A percentile compares a stretch with the other conserved stretches of the same genome.
phyloP scores from a whole-genome alignment of 2,329 filamentous ascomycete genomes.

The Fusarium sarcochroum region DNA sequence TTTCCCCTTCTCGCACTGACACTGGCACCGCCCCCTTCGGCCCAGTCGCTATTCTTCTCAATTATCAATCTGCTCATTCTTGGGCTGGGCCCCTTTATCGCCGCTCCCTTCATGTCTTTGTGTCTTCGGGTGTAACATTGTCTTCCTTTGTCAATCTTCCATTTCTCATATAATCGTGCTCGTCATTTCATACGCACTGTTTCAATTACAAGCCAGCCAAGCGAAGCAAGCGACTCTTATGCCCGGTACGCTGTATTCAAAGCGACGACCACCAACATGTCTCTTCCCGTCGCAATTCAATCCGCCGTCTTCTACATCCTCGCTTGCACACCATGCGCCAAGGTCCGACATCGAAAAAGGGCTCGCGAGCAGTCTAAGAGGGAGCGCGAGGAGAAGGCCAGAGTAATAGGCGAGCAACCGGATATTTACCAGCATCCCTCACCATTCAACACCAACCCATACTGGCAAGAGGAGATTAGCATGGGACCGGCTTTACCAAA shows the following conservation, averaged over 20 bases:
- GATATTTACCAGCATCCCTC: conserved; percentile 83
- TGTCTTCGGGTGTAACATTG: conserved; percentile 30
- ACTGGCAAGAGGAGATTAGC: conserved; percentile 89
- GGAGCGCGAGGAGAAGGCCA: conserved; percentile 75
- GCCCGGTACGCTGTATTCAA: conserved; percentile 38
- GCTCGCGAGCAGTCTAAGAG: conserved; percentile 78
- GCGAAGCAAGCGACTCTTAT: conserved; percentile 36
- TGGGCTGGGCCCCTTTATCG: conserved; percentile 41
- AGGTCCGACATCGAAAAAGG: conserved; percentile 77
- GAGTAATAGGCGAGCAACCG: conserved; percentile 77
- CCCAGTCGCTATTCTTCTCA: conserved; percentile 2
- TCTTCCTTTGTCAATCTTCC: conserved; percentile 10
- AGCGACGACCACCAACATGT: conserved; percentile 53
- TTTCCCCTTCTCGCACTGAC: conserved; percentile 14
- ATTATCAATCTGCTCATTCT: conserved; percentile 39
- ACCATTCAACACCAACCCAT: conserved; percentile 88
- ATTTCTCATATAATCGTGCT: conserved; percentile 17
- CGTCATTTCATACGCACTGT: conserved; percentile 2
- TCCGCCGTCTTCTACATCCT: conserved; percentile 84
- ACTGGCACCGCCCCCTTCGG: conserved; percentile 3
- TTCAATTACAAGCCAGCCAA: conserved; percentile 14
- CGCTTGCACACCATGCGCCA: conserved; percentile 83
- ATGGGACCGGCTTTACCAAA: conserved; percentile 83
- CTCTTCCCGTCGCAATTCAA: conserved; percentile 73
- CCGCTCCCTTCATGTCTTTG: conserved; percentile 35